Conservation (phyloP, 2,329 filamentous ascomycete genomes). For the Lasiodiplodia sp. region DNA sequence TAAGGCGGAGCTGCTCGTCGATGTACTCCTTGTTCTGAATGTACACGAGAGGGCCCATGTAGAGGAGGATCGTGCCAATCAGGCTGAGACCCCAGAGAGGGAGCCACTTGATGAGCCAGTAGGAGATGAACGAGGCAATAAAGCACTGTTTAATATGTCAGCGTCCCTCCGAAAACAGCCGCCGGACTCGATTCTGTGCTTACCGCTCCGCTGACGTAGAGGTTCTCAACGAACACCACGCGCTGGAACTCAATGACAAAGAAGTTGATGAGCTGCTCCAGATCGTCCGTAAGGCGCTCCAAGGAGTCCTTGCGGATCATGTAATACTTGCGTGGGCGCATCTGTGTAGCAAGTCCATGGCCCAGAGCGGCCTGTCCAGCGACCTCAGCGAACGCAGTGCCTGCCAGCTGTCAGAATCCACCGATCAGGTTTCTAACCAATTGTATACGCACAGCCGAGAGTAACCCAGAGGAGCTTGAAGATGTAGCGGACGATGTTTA, state of each 20-base stretch:
- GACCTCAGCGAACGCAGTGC: constrained; percentile 65
- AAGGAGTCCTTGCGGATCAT: constrained; percentile 69
- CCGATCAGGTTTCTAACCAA: constrained; percentile 19
- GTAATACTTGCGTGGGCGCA: constrained; percentile 71
- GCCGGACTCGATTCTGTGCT: constrained; percentile 39
- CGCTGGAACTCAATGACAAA: constrained; percentile 73
- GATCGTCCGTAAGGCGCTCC: constrained; percentile 66
- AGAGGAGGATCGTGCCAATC: constrained; percentile 63
- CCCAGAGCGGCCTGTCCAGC: constrained; percentile 63
- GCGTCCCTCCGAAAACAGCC: neutral
- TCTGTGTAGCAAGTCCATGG: constrained; percentile 65
- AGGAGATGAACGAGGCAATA: constrained; percentile 63
- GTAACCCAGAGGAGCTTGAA: constrained; percentile 67
- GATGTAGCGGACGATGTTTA: constrained; percentile 67
- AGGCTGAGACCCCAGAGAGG: constrained; percentile 70
- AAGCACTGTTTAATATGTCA: constrained; percentile 58
- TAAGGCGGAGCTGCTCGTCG: constrained; percentile 65
- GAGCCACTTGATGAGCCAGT: constrained; percentile 71
- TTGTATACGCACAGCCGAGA: constrained; percentile 60
- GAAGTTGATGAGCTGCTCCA: constrained; percentile 72
- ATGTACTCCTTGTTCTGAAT: constrained; percentile 71
- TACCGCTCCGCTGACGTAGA: constrained; percentile 66
- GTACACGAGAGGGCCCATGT: constrained; percentile 68
- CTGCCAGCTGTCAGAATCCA: constrained; percentile 45
- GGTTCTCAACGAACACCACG: constrained; percentile 70